Evolutionary conservation across 1,139 yeast genomes (phyloP).

Genomic region (Lipomyces yarrowii): DNA sequence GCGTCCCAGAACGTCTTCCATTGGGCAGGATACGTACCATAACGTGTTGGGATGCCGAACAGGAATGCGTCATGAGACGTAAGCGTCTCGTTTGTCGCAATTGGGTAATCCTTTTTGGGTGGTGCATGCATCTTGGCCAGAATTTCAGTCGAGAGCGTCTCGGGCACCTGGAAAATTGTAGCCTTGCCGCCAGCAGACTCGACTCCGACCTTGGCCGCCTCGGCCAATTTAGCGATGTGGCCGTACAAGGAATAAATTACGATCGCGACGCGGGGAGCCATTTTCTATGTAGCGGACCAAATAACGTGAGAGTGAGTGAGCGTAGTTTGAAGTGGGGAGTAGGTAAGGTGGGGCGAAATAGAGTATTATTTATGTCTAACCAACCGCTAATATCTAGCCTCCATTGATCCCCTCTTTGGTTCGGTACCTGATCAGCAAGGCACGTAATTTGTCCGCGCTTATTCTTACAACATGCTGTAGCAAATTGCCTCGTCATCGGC

Average conservation of each 20-base stretch:
- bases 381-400: no score
- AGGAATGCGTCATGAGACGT: slow-evolving; percentile 59
- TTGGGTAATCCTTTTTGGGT: slow-evolving; percentile 54
- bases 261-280: slow-evolving; percentile 62
- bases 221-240: slow-evolving; percentile 62
- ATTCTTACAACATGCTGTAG: no score
- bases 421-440: no score
- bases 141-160: slow-evolving; percentile 56
- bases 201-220: slow-evolving; percentile 58
- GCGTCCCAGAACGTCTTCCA: slow-evolving; percentile 71
- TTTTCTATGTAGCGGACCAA: slow-evolving; percentile 34
- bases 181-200: slow-evolving; percentile 64
- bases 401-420: no score
- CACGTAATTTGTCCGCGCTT: no score
- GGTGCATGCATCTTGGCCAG: slow-evolving; percentile 55
- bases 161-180: slow-evolving; percentile 61
- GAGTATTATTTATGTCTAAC: no score
- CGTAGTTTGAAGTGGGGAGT: no score
- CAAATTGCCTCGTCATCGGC: no score
- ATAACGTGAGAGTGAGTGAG: background rate
- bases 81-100: slow-evolving; percentile 54
- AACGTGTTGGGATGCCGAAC: slow-evolving; percentile 67
- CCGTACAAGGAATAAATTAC: slow-evolving; percentile 82
- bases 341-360: no score
- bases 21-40: slow-evolving; percentile 64